phyloP scores from a whole-genome alignment of 495 filamentous ascomycete genomes.

The Neurospora intermedia region DNA sequence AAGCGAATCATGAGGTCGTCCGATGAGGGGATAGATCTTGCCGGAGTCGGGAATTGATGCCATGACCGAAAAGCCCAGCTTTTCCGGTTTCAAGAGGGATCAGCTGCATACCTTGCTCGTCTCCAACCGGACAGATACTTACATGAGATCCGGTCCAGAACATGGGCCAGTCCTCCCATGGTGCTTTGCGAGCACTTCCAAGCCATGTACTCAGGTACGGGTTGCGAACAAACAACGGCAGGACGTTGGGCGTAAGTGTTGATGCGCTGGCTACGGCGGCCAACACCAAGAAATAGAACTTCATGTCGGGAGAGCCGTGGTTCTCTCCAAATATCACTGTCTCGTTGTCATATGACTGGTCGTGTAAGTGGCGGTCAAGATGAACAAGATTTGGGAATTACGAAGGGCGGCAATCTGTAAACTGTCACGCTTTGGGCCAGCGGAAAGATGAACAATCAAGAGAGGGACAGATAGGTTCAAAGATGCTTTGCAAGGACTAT shows the following conservation, averaged over 20 bases:
- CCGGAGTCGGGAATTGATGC: constrained; percentile 60
- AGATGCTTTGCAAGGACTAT: background rate
- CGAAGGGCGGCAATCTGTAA: background rate
- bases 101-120: background rate
- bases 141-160: constrained; percentile 77
- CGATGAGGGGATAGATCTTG: constrained; percentile 77
- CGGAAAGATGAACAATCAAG: background rate
- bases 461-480: background rate
- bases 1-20: constrained; percentile 76
- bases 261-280: constrained; percentile 32
- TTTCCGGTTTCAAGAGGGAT: background rate
- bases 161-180: constrained; percentile 92
- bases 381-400: background rate
- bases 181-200: constrained; percentile 60
- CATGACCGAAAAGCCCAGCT: constrained; percentile 74
- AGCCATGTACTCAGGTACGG: constrained; percentile 91
- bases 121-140: background rate
- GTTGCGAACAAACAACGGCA: constrained; percentile 82
- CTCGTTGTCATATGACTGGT: background rate
- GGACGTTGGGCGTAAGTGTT: constrained; percentile 61
- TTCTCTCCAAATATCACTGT: background rate
- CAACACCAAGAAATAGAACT: constrained; percentile 25
- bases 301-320: constrained; percentile 14
- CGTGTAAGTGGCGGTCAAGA: background rate
- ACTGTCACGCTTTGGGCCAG: background rate